phyloP scores from a whole-genome alignment of 192 early-diverging fungal species.

The Coemansia sp. region DNA sequence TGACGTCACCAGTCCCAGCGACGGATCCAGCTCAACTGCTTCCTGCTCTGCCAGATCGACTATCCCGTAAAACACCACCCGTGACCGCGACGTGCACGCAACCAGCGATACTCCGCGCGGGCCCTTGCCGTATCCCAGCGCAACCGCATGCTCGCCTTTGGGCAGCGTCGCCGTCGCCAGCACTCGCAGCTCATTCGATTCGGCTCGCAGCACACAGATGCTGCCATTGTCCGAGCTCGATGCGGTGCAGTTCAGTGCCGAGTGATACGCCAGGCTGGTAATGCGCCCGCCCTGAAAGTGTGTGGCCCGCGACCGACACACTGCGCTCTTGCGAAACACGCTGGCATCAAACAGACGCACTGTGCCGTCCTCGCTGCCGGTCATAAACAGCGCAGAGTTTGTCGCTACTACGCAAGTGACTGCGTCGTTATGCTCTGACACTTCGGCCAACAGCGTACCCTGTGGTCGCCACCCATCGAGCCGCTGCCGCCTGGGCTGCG shows the following conservation, averaged over 20 bases:
- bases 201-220: conserved; percentile 71
- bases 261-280: conserved; percentile 74
- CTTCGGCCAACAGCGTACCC: conserved; percentile 74
- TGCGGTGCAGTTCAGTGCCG: conserved; percentile 72
- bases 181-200: conserved; percentile 12
- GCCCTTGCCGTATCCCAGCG: conserved; percentile 24
- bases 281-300: conserved; percentile 74
- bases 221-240: conserved; percentile 78
- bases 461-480: conserved; percentile 72
- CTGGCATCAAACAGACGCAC: conserved; percentile 82
- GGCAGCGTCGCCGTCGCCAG: conserved; percentile 16
- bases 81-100: conserved; percentile 42
- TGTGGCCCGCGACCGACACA: conserved; percentile 71
- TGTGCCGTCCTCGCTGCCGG: conserved; percentile 81
- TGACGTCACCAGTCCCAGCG: conserved; percentile 25
- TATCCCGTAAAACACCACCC: conserved; percentile 33
- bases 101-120: conserved; percentile 23
- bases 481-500: conserved; percentile 20
- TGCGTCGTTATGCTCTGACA: conserved; percentile 81
- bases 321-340: conserved; percentile 80
- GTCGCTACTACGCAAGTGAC: conserved; percentile 71
- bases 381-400: conserved; percentile 74
- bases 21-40: conserved; percentile 14
- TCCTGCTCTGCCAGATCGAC: conserved; percentile 20
- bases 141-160: conserved; percentile 23